Evolutionary conservation across 495 filamentous ascomycete genomes (phyloP).

Genomic region (Aspergillus haitiensis): DNA sequence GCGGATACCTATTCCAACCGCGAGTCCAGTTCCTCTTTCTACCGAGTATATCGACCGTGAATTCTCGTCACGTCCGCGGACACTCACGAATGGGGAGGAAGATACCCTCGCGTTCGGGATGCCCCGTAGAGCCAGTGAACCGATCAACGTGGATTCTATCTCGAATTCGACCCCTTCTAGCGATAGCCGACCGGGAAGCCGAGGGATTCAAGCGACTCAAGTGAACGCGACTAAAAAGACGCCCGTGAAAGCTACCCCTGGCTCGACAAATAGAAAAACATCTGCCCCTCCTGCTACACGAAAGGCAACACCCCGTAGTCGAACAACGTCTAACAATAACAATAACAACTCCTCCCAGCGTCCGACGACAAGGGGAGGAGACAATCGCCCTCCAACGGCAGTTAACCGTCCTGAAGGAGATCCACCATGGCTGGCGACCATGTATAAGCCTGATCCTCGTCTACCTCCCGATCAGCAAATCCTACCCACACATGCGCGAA

Average conservation of each 20-base stretch:
- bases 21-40: conserved; percentile 75
- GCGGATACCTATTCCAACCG: conserved; percentile 78
- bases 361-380: conserved; percentile 64
- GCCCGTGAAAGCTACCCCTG: conserved; percentile 33
- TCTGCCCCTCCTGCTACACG: conserved; percentile 42
- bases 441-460: conserved; percentile 94
- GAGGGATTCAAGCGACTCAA: conserved; percentile 29
- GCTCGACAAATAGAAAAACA: conserved; percentile 43
- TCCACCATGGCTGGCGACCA: conserved; percentile 89
- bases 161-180: conserved; percentile 52
- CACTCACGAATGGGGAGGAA: conserved; percentile 55
- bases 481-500: conserved; percentile 87
- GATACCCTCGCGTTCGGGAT: conserved; percentile 60
- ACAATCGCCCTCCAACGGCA: conserved; percentile 56
- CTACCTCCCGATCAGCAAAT: conserved; percentile 94
- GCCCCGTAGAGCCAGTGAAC: conserved; percentile 70
- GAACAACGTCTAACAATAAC: conserved; percentile 40
- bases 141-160: conserved; percentile 55
- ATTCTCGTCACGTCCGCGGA: conserved; percentile 64
- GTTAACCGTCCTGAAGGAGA: conserved; percentile 87
- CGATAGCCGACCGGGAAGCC: conserved; percentile 45
- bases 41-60: conserved; percentile 66
- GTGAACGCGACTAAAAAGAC: conserved; percentile 27
- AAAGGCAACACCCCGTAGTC: conserved; percentile 37
- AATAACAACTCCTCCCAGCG: conserved; percentile 41